A percentile compares a stretch with the other conserved stretches of the same genome.
Evolutionary conservation across 306 rosid species (phyloP).

Genomic region (Acacia confusa): DNA sequence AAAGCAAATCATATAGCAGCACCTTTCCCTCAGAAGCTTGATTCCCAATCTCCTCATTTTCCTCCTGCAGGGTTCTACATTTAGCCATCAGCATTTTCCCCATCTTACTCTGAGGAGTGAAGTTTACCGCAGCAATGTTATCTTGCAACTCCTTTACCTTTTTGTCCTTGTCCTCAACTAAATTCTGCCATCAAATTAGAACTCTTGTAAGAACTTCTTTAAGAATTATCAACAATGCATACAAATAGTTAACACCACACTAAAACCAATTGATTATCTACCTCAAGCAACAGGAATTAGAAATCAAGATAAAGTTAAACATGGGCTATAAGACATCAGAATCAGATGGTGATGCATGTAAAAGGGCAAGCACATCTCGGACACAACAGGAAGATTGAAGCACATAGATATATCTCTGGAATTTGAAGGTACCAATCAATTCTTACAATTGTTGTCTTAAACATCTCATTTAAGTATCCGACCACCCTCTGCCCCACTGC

Average conservation of each 20-base stretch:
- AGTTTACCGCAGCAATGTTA: slow-evolving; percentile 75
- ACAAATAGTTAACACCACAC: slow-evolving; percentile 6
- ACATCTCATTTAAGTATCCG: neutral
- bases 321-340: neutral
- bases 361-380: slow-evolving; percentile 13
- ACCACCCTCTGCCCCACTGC: neutral
- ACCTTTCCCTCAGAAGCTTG: slow-evolving; percentile 99
- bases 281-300: neutral
- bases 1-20: slow-evolving; percentile 20
- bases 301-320: neutral
- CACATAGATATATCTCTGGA: neutral
- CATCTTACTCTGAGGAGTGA: slow-evolving; percentile 92
- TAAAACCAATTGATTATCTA: slow-evolving; percentile 1
- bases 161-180: slow-evolving; percentile 91
- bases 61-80: slow-evolving; percentile 93
- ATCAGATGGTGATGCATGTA: neutral
- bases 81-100: slow-evolving; percentile 96
- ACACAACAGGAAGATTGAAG: neutral
- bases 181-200: slow-evolving; percentile 51
- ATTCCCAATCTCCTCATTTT: slow-evolving; percentile 96
- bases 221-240: slow-evolving; percentile 14
- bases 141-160: slow-evolving; percentile 86
- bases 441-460: neutral
- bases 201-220: slow-evolving; percentile 29
- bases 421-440: slow-evolving; percentile 16